phyloP scores from a whole-genome alignment of 306 rosid genomes.

The Trifolium subterraneum region DNA sequence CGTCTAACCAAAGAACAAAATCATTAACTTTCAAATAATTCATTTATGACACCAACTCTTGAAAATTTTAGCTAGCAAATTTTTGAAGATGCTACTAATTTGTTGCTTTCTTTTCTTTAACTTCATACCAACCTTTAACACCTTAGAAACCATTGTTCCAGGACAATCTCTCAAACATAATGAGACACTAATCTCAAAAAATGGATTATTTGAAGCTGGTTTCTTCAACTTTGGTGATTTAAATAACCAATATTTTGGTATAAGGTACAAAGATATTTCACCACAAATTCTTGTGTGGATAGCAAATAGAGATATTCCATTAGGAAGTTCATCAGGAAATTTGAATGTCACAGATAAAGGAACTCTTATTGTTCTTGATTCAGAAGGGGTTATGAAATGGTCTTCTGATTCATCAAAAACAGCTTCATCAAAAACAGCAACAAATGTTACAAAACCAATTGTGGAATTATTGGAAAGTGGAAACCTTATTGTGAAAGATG shows the following conservation, averaged over 20 bases:
- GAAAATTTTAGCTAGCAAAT: not conserved
- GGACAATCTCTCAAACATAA: constrained; percentile 32
- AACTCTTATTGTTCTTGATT: constrained; percentile 32
- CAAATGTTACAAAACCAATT: constrained; percentile 21
- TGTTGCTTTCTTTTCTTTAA: constrained; percentile 17
- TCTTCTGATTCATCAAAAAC: constrained; percentile 35
- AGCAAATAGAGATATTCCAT: constrained; percentile 43
- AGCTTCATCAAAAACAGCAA: constrained; percentile 20
- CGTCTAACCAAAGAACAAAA: not conserved
- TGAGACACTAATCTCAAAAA: constrained; percentile 38
- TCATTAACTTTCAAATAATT: not conserved
- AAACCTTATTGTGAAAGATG: constrained; percentile 48
- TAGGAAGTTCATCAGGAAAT: constrained; percentile 38
- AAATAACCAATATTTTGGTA: constrained; percentile 38
- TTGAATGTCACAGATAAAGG: constrained; percentile 39
- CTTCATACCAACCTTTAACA: constrained; percentile 28
- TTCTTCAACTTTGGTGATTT: constrained; percentile 42
- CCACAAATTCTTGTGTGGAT: constrained; percentile 46
- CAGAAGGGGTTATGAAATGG: constrained; percentile 20
- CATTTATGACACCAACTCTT: not conserved
- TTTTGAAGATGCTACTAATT: constrained; percentile 18
- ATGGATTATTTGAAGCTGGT: constrained; percentile 38
- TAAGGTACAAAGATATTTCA: constrained; percentile 41
- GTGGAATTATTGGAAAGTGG: constrained; percentile 47
- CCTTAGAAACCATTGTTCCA: constrained; percentile 29